A percentile compares a stretch with the other conserved stretches of the same genome.
These are phyloP conservation scores for Hura crepitans DNA, from an alignment of 441 rosid species.

Conservation along the genomic window DNA sequence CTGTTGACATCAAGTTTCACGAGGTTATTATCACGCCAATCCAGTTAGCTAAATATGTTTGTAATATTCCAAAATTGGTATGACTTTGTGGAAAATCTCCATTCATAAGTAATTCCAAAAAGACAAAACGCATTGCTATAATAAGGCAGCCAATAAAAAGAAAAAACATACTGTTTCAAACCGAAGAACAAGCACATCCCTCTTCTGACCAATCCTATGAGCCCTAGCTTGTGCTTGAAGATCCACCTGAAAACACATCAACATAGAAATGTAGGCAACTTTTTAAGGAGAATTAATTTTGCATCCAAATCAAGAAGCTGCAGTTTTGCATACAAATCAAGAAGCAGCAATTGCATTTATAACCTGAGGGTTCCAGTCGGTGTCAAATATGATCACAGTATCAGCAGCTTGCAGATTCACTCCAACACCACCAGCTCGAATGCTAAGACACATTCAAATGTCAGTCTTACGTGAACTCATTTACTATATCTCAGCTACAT, in stretches of 20 bases:
- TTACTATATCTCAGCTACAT: not conserved
- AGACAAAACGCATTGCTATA: conserved; percentile 9
- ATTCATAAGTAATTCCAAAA: conserved; percentile 9
- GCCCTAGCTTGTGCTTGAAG: conserved; percentile 99
- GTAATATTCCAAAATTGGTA: not conserved
- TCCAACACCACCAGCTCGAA: conserved; percentile 98
- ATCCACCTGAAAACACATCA: conserved; percentile 57
- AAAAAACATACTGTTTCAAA: conserved; percentile 72
- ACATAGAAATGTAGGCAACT: conserved; percentile 15
- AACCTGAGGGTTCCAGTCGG: conserved; percentile 98
- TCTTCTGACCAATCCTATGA: conserved; percentile 95
- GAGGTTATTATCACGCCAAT: not conserved
- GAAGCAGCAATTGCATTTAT: conserved; percentile 20
- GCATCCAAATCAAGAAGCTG: conserved; percentile 13
- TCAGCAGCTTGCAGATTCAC: conserved; percentile 98
- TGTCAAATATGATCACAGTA: conserved; percentile 89
- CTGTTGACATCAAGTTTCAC: not conserved
- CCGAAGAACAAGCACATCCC: conserved; percentile 92
- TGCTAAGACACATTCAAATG: conserved; percentile 41
- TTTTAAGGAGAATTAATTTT: conserved; percentile 9
- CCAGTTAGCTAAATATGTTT: not conserved
- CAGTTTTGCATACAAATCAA: conserved; percentile 16
- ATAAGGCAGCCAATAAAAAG: conserved; percentile 8
- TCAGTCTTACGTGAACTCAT: conserved; percentile 28
- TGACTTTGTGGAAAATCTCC: no score